Base-by-base conservation (phyloP, 1,284 basidiomycete genomes). In the Sporisorium sorghi region DNA sequence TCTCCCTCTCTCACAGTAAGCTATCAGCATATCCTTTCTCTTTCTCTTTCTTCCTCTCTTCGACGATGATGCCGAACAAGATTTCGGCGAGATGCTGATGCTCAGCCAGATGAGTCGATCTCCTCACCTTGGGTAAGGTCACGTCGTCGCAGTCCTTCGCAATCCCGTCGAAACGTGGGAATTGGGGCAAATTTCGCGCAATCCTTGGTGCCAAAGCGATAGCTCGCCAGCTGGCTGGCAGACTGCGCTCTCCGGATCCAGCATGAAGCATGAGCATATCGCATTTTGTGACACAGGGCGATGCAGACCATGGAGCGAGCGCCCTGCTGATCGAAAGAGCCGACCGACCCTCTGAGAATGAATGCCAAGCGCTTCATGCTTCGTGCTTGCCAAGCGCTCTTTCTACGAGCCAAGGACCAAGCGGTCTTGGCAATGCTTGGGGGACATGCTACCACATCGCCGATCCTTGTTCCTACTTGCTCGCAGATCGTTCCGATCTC, bases 121-220 rank as follows among this genome's bases (percentile, higher is more conserved):
- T 40, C 37, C n/a, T 19, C 37, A 19, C 37, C n/a, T n/a, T n/a
- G n/a, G n/a, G n/a, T n/a, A n/a, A n/a, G n/a, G n/a, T 5, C 35
- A 9, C 37, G 37, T 37, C 17, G 17, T 17, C 33, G 46, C 46
- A 26, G 46, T 52, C 50, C 52, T 52, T 62, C 59, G 59, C 59
- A 55, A n/a, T 28, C 32, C 59, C 59, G 53, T 40, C 37, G 5
- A 62, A 35, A 39, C 53, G 40, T 44, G 52, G 59, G 28, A 61
- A 42, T 14, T 5, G 17, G 8, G 23, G n/a, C 44, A 26, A 44
- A 44, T n/a, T 19, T 40, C 37, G 37, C 43, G 23, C 43, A 46
- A 30, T n/a, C 26, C 46, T 19, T 6, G 9, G 37, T 10, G 37
- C n/a, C 15, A n/a, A n/a, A n/a, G n/a, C n/a, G n/a, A n/a, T n/a